A percentile compares a stretch with the other conserved stretches of the same genome.
phyloP scores from a whole-genome alignment of 495 filamentous ascomycete species.

The Penicillium riverlandense region DNA sequence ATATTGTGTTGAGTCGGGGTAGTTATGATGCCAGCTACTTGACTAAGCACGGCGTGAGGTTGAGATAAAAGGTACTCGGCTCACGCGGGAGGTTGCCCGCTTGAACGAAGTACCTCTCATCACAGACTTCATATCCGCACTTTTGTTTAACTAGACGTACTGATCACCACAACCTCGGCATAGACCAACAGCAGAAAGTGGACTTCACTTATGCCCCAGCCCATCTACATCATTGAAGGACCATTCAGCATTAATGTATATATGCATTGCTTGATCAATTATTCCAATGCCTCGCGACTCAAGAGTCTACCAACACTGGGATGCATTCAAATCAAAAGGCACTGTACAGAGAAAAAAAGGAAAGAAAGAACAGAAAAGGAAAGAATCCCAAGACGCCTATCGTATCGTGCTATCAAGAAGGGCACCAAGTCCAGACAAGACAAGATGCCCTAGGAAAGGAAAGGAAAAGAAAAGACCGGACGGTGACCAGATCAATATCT shows the following conservation, averaged over 20 bases:
- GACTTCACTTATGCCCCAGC: no score
- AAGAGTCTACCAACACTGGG: not conserved
- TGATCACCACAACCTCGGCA: not conserved
- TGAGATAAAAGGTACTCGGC: not conserved
- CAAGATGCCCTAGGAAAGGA: not conserved
- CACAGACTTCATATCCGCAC: no score
- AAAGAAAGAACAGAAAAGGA: conserved; percentile 8
- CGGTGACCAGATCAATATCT: conserved; percentile 7
- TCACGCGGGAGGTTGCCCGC: not conserved
- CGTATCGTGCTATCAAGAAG: conserved; percentile 16
- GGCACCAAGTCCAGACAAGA: conserved; percentile 1
- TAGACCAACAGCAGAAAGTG: not conserved
- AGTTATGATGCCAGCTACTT: conserved; percentile 9
- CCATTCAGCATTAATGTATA: no score
- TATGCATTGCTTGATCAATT: no score
- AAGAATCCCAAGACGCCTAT: conserved; percentile 9
- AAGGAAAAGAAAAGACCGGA: not conserved
- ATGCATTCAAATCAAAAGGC: conserved; percentile 14
- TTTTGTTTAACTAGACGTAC: not conserved
- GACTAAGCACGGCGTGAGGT: conserved; percentile 18
- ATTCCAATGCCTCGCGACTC: no score
- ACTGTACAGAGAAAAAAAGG: conserved; percentile 10
- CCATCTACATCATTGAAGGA: no score
- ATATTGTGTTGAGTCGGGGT: conserved; percentile 16
- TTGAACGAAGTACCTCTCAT: not conserved